Percentiles rank a stretch among this genome's conserved stretches.
Evolutionary conservation across 2,329 filamentous ascomycete genomes (phyloP).

Genomic region (Calonectria pauciramosa): DNA sequence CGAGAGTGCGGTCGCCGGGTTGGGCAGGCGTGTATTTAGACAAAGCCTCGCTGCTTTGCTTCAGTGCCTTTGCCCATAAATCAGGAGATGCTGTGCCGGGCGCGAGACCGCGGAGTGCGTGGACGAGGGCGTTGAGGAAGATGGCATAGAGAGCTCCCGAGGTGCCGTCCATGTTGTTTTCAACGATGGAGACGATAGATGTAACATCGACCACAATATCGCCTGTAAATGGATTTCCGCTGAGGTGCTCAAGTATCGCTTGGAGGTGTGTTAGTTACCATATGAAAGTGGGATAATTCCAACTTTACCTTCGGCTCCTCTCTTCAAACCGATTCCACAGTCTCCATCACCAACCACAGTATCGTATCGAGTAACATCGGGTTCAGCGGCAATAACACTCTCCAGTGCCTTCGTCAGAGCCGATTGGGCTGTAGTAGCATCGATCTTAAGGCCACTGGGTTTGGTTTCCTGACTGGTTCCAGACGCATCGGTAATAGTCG

Average conservation of each 20-base stretch:
- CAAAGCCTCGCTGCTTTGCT: slow-evolving; percentile 78
- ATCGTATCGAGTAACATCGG: slow-evolving; percentile 80
- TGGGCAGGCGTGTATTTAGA: slow-evolving; percentile 89
- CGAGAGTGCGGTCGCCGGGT: slow-evolving; percentile 88
- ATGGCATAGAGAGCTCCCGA: slow-evolving; percentile 79
- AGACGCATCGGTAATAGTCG: slow-evolving; percentile 58
- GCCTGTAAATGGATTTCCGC: slow-evolving; percentile 59
- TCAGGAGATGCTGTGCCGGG: slow-evolving; percentile 56
- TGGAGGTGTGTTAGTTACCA: slow-evolving; percentile 35
- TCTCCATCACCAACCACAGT: slow-evolving; percentile 93
- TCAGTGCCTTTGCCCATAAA: slow-evolving; percentile 75
- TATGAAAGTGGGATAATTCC: not conserved
- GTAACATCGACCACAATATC: slow-evolving; percentile 68
- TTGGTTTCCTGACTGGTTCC: slow-evolving; percentile 51
- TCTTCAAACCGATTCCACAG: slow-evolving; percentile 87
- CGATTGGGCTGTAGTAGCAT: slow-evolving; percentile 63
- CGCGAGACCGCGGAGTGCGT: slow-evolving; percentile 64
- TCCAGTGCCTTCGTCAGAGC: slow-evolving; percentile 71
- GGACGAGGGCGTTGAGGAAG: slow-evolving; percentile 88
- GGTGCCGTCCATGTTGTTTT: slow-evolving; percentile 72
- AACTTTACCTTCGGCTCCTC: slow-evolving; percentile 80
- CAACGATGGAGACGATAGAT: slow-evolving; percentile 67
- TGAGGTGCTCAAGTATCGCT: slow-evolving; percentile 68
- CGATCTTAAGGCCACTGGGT: slow-evolving; percentile 65
- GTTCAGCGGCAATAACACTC: slow-evolving; percentile 75